Evolutionary conservation across 352 stramenopile species (phyloP).

Genomic region (Globisporangium canariense): DNA sequence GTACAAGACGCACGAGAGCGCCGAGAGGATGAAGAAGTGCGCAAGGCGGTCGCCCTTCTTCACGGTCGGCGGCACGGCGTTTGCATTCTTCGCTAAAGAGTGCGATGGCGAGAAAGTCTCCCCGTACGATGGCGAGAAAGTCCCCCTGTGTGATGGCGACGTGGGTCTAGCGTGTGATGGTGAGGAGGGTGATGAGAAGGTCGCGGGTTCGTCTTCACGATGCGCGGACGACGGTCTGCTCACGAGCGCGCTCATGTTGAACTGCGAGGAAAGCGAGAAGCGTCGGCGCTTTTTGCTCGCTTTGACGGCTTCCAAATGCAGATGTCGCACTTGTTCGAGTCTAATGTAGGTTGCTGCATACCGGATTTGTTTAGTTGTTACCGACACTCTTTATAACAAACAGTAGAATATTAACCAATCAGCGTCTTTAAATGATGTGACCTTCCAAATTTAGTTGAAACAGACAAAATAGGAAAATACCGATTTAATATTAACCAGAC

Average conservation of each 20-base stretch:
- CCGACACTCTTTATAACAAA: too few species aligned
- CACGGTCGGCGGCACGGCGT: conserved; percentile 19
- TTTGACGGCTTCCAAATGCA: not conserved
- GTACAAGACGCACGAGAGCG: conserved; percentile 52
- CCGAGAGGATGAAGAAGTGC: conserved; percentile 58
- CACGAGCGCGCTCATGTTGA: not conserved
- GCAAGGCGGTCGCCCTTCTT: conserved; percentile 50
- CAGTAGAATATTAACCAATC: too few species aligned
- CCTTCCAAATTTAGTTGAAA: too few species aligned
- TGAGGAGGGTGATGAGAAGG: not conserved
- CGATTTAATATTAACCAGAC: too few species aligned
- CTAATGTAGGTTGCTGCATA: too few species aligned
- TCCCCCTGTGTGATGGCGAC: too few species aligned
- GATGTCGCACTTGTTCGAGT: not conserved
- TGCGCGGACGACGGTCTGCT: not conserved
- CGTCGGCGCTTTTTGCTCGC: not conserved
- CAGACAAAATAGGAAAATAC: too few species aligned
- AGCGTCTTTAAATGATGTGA: too few species aligned
- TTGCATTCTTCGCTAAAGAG: not conserved
- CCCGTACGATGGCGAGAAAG: too few species aligned
- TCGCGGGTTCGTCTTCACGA: not conserved
- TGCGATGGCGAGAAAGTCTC: not conserved
- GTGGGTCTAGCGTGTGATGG: too few species aligned
- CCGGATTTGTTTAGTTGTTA: too few species aligned
- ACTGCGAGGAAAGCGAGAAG: not conserved